These are phyloP conservation scores for Berkeleyomyces rouxiae DNA, from an alignment of 2,329 filamentous ascomycete species.

Conservation along the genomic window DNA sequence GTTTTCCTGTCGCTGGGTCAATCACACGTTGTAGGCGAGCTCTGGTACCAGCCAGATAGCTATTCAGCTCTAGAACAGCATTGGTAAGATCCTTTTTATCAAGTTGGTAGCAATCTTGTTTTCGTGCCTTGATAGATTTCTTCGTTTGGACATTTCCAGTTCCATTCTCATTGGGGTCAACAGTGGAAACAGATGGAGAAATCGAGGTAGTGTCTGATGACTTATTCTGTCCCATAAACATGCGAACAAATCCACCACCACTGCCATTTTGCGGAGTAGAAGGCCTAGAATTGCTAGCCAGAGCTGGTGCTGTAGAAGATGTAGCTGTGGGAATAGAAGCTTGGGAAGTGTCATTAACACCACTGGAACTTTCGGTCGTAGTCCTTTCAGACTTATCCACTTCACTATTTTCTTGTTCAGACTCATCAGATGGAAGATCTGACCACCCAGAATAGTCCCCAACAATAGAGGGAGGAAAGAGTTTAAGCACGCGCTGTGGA, in stretches of 20 bases:
- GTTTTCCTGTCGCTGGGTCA: slow-evolving; percentile 43
- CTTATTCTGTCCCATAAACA: slow-evolving; percentile 27
- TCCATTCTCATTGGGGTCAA: slow-evolving; percentile 37
- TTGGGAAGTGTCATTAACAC: background rate
- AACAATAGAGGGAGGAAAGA: slow-evolving; percentile 73
- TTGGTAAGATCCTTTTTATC: slow-evolving; percentile 71
- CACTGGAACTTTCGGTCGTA: background rate
- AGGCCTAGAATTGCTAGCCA: slow-evolving; percentile 4
- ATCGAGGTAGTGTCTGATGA: slow-evolving; percentile 9
- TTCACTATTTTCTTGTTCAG: slow-evolving; percentile 19
- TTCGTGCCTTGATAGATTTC: slow-evolving; percentile 23
- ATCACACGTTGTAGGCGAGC: slow-evolving; percentile 44
- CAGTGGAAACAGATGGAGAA: slow-evolving; percentile 30
- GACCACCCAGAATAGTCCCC: slow-evolving; percentile 54
- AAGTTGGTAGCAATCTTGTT: slow-evolving; percentile 34
- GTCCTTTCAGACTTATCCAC: slow-evolving; percentile 18
- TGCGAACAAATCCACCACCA: slow-evolving; percentile 33
- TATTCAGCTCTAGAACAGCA: slow-evolving; percentile 68
- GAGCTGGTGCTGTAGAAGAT: background rate
- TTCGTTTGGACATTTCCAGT: slow-evolving; percentile 25
- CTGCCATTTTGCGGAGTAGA: slow-evolving; percentile 16
- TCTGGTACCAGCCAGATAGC: slow-evolving; percentile 76
- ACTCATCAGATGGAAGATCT: slow-evolving; percentile 29
- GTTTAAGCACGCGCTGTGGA: slow-evolving; percentile 67
- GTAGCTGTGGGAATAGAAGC: background rate